Conservation (phyloP, 2,329 filamentous ascomycete species). For the Hymenoscyphus fraxineus region DNA sequence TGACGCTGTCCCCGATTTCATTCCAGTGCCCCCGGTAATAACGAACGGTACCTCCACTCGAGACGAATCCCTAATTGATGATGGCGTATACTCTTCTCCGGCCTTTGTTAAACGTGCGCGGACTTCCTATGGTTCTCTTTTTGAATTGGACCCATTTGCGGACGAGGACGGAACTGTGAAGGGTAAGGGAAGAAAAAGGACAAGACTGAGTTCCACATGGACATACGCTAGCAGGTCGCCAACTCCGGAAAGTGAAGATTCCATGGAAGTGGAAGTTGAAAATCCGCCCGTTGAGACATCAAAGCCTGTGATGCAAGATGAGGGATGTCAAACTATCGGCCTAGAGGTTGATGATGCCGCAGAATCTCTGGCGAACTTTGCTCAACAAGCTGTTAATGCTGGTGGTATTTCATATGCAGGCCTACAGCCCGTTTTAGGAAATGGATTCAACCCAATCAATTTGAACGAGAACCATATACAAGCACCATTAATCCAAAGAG, state of each 20-base stretch:
- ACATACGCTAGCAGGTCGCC: slow-evolving; percentile 67
- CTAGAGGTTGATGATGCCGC: slow-evolving; percentile 29
- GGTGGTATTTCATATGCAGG: slow-evolving; percentile 14
- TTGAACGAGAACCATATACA: not conserved
- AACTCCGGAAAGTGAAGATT: slow-evolving; percentile 52
- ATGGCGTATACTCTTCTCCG: slow-evolving; percentile 66
- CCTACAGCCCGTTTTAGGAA: not conserved
- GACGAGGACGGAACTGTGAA: slow-evolving; percentile 62
- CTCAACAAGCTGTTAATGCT: slow-evolving; percentile 24
- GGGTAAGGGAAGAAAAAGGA: slow-evolving; percentile 64
- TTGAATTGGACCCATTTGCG: slow-evolving; percentile 59
- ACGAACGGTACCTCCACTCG: slow-evolving; percentile 34
- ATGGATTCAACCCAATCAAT: not conserved
- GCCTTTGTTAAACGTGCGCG: slow-evolving; percentile 72
- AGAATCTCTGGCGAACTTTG: slow-evolving; percentile 22
- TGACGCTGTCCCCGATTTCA: slow-evolving; percentile 19
- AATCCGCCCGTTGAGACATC: slow-evolving; percentile 19
- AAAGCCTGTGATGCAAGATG: slow-evolving; percentile 36
- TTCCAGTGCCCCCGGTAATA: slow-evolving; percentile 22
- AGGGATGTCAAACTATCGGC: slow-evolving; percentile 41
- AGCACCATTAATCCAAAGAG: slow-evolving; percentile 8
- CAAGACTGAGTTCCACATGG: slow-evolving; percentile 68
- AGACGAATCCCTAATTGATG: slow-evolving; percentile 37
- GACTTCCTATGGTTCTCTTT: slow-evolving; percentile 64
- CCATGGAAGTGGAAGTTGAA: slow-evolving; percentile 12